Evolutionary conservation across 139 green algal genomes (phyloP).

Genomic region (Coccomyxa sp.): DNA sequence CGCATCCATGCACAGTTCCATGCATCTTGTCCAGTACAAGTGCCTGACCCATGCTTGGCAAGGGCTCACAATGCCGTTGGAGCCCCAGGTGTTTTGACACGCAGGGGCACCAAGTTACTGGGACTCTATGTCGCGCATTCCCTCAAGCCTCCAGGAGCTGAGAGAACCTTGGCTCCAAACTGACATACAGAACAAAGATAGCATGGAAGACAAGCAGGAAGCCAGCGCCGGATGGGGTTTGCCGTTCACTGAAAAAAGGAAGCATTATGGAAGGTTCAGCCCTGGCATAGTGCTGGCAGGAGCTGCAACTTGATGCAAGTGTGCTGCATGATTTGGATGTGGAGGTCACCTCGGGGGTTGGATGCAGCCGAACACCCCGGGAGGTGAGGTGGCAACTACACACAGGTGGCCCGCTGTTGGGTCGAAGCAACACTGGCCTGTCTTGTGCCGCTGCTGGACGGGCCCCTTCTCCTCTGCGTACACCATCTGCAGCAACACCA

Average conservation of each 20-base stretch:
- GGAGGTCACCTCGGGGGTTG: neutral
- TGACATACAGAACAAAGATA: too few species aligned
- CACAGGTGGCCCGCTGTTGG: constrained; percentile 22
- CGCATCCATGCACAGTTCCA: neutral
- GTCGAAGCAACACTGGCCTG: constrained; percentile 34
- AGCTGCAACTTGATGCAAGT: neutral
- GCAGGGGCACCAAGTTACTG: neutral
- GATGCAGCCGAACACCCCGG: constrained; percentile 20
- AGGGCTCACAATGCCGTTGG: neutral
- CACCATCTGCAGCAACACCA: constrained; percentile 17
- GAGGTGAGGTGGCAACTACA: neutral
- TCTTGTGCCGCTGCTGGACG: constrained; percentile 1
- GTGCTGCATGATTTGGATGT: neutral
- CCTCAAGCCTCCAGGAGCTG: too few species aligned
- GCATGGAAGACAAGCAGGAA: too few species aligned
- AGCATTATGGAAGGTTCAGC: too few species aligned
- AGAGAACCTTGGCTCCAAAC: too few species aligned
- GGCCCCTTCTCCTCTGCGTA: neutral
- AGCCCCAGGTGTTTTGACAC: neutral
- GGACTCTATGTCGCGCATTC: too few species aligned
- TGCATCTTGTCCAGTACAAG: neutral
- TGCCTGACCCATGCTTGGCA: neutral
- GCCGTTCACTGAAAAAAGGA: too few species aligned
- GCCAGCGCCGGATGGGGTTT: too few species aligned
- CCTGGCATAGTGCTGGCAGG: neutral